Evolutionary conservation across 371 early-diverging fungal genomes (phyloP), one percentile per base, ranked within the genome.

Genomic region (Apophysomyces trapeziformis): DNA sequence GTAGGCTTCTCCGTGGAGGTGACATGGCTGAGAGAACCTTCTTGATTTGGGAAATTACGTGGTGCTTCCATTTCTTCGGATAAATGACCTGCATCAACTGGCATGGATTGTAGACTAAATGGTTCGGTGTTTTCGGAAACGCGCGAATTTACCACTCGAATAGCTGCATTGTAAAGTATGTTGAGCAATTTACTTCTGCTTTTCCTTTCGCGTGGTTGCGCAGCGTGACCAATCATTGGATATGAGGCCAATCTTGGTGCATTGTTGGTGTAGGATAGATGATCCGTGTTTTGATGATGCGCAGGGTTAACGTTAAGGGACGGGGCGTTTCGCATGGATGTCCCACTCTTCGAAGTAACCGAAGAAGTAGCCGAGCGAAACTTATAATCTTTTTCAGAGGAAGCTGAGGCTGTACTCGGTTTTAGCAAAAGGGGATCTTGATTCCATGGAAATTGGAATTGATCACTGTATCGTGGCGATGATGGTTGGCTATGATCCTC

Each of bases 101-200:
- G 39, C 13, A 45, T 65, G 7, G 45, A 38, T 2, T 74, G 70
- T 50, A 35, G 54, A n/a, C 43, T 37, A 2, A 60, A 12, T 38
- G 66, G 37, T 38, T 58, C 59, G 36, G 65, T 67, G 43, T 67
- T 63, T 58, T 80, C 80, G 4, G 74, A 63, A 16, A 63, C 78
- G 21, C 80, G 68, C 12, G 76, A 54, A 54, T 74, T 66, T 13
- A 82, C 74, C 0, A 82, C 82, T 60, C 77, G 74, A 11, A 50
- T 59, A n/a, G 74, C 82, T 32, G 79, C 67, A 47, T 69, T 38
- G 43, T 46, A 37, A 43, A 37, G 58, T n/a, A n/a, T 38, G 44
- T 39, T 21, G 32, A 58, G 65, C 21, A 50, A 50, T 50, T 50
- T 50, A 21, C 21, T 50, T 50, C 21, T 50, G 21, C 54, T 50